phyloP scores from a whole-genome alignment of 176 grass and related monocot species.

The Oryza officinalis region DNA sequence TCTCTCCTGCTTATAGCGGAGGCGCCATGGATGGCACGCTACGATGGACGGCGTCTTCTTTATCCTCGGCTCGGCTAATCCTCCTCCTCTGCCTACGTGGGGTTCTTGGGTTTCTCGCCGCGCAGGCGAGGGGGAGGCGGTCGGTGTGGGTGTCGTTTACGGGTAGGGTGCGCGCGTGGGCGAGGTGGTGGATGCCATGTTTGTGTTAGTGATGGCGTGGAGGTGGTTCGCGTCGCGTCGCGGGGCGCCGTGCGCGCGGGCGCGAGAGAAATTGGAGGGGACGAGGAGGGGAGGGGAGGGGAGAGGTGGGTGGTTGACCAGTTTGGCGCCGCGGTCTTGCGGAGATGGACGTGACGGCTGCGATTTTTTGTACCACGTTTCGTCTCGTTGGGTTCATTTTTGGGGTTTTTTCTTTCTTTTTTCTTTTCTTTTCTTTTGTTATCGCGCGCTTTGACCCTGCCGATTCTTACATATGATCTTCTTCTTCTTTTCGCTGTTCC shows the following conservation, averaged over 20 bases:
- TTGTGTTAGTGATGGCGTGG: neutral
- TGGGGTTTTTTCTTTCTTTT: too few species aligned
- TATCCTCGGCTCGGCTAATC: neutral
- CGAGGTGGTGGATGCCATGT: slow-evolving; percentile 47
- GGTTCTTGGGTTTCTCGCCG: neutral
- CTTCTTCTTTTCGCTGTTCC: neutral
- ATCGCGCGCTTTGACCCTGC: neutral
- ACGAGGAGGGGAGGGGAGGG: too few species aligned
- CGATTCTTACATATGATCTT: neutral
- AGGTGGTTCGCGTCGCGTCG: too few species aligned
- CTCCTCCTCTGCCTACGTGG: neutral
- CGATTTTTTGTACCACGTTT: neutral
- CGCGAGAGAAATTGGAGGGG: neutral
- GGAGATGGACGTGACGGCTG: neutral
- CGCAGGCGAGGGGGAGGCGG: neutral
- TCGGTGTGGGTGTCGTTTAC: neutral
- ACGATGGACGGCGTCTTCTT: neutral
- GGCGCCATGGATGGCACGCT: slow-evolving; percentile 34
- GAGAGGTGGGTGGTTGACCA: slow-evolving; percentile 16
- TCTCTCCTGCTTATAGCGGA: slow-evolving; percentile 19
- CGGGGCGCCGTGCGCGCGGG: neutral
- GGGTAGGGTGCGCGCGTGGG: neutral
- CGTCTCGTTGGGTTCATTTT: neutral
- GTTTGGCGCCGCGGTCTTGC: slow-evolving; percentile 14
- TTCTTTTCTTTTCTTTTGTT: neutral